Evolutionary conservation across 768 basidiomycete genomes (phyloP), one percentile per base, ranked within the genome.

Genomic region (Cystofilobasidium ferigula): DNA sequence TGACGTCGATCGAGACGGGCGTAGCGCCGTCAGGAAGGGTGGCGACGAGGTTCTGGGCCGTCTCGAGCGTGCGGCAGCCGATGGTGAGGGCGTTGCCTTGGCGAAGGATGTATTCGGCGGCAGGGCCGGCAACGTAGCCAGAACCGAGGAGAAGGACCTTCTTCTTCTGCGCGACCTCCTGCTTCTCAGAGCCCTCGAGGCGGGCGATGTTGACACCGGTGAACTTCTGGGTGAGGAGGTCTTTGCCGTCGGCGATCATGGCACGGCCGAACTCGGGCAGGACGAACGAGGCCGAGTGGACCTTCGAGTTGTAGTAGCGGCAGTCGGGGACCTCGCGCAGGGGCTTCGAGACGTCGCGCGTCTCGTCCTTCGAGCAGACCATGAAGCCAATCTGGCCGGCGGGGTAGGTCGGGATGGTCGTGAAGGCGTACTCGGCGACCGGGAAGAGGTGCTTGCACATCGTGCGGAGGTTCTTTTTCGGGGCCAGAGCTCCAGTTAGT

Each of bases 311-410:
- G 79, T 92, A 99, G 80, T 98, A 98, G 61, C 80, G 81, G 35
- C 87, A 88, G 69, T 78, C 77, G 47, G 80, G 78, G 38, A 94
- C 84, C 53, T 85, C 79, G 63, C 91, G 83, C 45, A 92, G 70
- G 0, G 93, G 86, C 24, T 80, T 84, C 61, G 80, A 82, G 69
- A 99, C 78, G 74, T 87, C 83, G 61, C 88, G 81, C n/a, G 67
- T 70, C 22, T 70, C 72, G 34, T 85, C 85, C 77, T 87, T 92
- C 63, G 91, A 85, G 76, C 87, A 89, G 54, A 97, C 80, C 70
- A 93, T 81, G 78, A 93, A 93, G 28, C 95, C 93, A 72, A 98
- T 99, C 74, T 93, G 92, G 42, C 95, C 95, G n/a, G 88, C 86
- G 24, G 95, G 95, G 78, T 99, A 99, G 20, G 93, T 95, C 0